Evolutionary conservation across 2,329 filamentous ascomycete genomes (phyloP), one percentile per base, ranked within the genome.

Genomic region (Fusarium sp.): DNA sequence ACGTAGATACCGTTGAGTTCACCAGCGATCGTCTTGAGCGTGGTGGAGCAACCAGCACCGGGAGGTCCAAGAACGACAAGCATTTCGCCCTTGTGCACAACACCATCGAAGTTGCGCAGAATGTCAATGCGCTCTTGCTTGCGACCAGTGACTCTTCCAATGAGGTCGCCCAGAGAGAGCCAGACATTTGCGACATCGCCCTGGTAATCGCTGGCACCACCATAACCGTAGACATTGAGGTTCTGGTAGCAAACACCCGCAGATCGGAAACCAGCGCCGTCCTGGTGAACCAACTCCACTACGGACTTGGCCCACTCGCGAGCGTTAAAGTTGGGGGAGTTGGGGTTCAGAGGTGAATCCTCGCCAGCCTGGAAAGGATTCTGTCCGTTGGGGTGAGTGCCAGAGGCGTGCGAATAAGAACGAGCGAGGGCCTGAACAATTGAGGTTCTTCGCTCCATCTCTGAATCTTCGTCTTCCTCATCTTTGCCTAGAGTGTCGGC

Each of bases 1-100:
- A 96, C 86, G 75, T 88, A 90, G 76, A 97, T 91, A 58, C 94
- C 94, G 75, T 95, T 92, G 28, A 92, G 94, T 82, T 97, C 94
- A 69, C 94, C 94, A 8, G 94, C 90, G 75, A 97, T 90, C 0
- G 94, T 93, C 85, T 97, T 97, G 66, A 97, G 86, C 72, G 97
- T 91, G 5, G 94, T 97, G 22, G 93, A 94, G 81, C 94, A 97
- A 61, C 93, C 93, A n/a, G 88, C 87, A 45, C 89, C 89, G 5
- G 92, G 92, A 63, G 92, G 92, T 22, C 92, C 92, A 39, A 94
- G 86, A 6, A 94, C 92, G 22, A 94, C 90, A 35, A 94, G 83
- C 91, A 94, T 93, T 85, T 94, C 92, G 48, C 92, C 92, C 69
- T 88, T 89, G 78, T 89, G 86, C 4, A 94, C 90, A 1, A 94